Evolutionary conservation across 2,329 filamentous ascomycete genomes (phyloP).

Genomic region (Truncatella angustata): DNA sequence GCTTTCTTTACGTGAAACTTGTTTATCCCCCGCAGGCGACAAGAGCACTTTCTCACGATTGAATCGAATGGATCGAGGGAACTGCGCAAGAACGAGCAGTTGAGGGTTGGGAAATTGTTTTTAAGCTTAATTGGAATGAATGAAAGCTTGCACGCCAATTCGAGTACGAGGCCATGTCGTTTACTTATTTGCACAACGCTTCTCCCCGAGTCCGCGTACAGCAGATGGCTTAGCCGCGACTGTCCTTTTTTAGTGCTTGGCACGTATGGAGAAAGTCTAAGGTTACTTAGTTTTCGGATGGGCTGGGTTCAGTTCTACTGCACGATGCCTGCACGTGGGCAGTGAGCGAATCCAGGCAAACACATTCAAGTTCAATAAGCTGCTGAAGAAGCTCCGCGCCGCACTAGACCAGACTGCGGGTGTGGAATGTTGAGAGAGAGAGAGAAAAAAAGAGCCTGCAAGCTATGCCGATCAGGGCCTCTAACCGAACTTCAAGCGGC

Average conservation of each 20-base stretch:
- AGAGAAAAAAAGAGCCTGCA: not conserved
- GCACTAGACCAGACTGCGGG: too few species aligned
- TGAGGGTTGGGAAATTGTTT: too few species aligned
- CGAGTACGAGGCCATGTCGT: not conserved
- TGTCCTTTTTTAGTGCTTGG: not conserved
- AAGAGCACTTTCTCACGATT: not conserved
- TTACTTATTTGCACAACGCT: conserved; percentile 3
- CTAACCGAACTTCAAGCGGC: not conserved
- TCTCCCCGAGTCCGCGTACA: not conserved
- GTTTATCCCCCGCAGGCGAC: not conserved
- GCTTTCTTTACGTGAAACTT: conserved; percentile 5
- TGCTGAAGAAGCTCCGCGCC: too few species aligned
- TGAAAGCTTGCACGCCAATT: not conserved
- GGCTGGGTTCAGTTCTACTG: not conserved
- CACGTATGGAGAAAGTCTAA: too few species aligned
- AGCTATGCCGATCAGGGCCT: not conserved
- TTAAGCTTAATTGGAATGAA: conserved; percentile 2
- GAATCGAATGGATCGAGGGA: not conserved
- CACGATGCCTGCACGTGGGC: not conserved
- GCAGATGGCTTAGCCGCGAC: not conserved
- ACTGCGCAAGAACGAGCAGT: not conserved
- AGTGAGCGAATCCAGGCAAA: not conserved
- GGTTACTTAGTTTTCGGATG: too few species aligned
- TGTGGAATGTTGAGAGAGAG: not conserved
- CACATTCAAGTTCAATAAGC: not conserved